These are phyloP conservation scores for Pichia sp. DNA, from an alignment of 1,139 yeast species.

Conservation along the genomic window DNA sequence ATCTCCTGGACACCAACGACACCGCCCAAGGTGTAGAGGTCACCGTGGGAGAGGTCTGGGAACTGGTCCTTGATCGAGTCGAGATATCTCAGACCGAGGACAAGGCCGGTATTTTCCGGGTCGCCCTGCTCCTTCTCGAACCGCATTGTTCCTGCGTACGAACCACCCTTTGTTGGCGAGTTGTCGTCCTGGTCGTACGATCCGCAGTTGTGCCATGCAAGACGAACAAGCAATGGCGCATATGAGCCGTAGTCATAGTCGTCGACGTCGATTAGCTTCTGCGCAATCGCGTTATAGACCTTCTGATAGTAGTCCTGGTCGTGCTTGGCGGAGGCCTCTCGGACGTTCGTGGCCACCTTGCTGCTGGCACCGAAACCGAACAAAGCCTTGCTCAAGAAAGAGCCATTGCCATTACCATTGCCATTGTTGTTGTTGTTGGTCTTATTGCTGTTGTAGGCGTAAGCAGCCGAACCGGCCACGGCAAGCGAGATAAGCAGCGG, in stretches of 20 bases:
- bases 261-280: conserved; percentile 67
- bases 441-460: conserved; percentile 14
- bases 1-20: conserved; percentile 81
- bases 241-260: conserved; percentile 69
- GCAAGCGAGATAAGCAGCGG: conserved; percentile 13
- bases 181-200: conserved; percentile 56
- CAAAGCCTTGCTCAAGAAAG: conserved; percentile 17
- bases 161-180: conserved; percentile 57
- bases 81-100: conserved; percentile 61
- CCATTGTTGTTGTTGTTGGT: conserved; percentile 11
- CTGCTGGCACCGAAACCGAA: conserved; percentile 27
- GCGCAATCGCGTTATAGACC: conserved; percentile 76
- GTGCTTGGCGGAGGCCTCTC: conserved; percentile 31
- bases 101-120: conserved; percentile 76
- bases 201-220: conserved; percentile 72
- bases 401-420: conserved; percentile 8
- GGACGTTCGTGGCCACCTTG: conserved; percentile 19
- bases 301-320: conserved; percentile 59
- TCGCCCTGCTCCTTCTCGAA: conserved; percentile 60
- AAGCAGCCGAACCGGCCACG: conserved; percentile 21
- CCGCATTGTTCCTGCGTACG: conserved; percentile 81
- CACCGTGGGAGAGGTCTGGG: conserved; percentile 84
- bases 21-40: conserved; percentile 83
- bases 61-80: conserved; percentile 54
- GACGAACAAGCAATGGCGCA: conserved; percentile 59